Evolutionary conservation across 768 basidiomycete genomes (phyloP), one percentile per base, ranked within the genome.

Genomic region (Paxillus ammoniavirescens): DNA sequence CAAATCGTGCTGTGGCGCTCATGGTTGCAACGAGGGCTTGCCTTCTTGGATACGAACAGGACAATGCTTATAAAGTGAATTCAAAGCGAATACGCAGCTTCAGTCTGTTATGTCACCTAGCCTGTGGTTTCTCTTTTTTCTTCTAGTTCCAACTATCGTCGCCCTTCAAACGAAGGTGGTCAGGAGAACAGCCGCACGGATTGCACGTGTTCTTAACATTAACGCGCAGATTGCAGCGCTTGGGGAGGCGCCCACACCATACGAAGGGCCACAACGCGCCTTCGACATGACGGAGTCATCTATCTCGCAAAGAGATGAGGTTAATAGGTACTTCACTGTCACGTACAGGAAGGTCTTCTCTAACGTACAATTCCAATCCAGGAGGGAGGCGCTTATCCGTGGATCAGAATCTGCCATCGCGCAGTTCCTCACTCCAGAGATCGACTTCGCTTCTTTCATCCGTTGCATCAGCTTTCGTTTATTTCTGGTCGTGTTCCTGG

Each of bases 401-500:
- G 58, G 56, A 46, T 60, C 65, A 17, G 47, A 57, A 9, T 30
- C 42, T 26, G 14, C 57, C 13, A 41, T 58, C 15, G 46, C 49
- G 4, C 43, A 42, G 26, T 62, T 54, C 40, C 63, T 67, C 30
- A 8, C 31, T 18, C 53, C 51, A 4, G 14, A 10, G 9, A 54
- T 57, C 42, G 21, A 69, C 1, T 77, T 77, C 55, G 72, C 75
- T 49, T 53, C 55, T 0, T 76, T 79, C 58, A 57, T 83, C 8
- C 81, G 79, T 50, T 65, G 72, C 21, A 65, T 77, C 37, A 74
- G 76, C 17, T 69, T 83, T 23, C 72, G 73, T 15, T 64, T 71
- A 5, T 71, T 81, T 30, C 64, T 79, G 23, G 60, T 72, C 13
- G 76, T 73, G 2, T 68, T 86, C 3, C 62, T 83, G 21, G 63